Conservation (phyloP, 1,284 basidiomycete genomes). For the Trametes sp. region DNA sequence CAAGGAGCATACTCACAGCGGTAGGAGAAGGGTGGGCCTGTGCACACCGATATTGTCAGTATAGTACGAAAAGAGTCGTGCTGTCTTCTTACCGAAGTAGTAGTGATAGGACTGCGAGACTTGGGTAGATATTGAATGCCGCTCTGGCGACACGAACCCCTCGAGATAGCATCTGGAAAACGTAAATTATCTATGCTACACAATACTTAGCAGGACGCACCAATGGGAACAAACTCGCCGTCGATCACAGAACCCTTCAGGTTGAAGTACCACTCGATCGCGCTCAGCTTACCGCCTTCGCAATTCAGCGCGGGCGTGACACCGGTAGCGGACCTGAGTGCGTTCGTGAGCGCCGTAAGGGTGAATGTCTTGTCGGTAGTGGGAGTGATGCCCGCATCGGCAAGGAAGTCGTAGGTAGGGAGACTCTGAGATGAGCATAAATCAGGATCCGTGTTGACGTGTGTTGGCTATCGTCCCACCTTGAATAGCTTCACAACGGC, state of each 20-base stretch:
- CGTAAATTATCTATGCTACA: not conserved
- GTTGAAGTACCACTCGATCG: slow-evolving; percentile 72
- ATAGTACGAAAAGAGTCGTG: too few species aligned
- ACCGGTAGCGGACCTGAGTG: slow-evolving; percentile 61
- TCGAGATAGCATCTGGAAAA: slow-evolving; percentile 55
- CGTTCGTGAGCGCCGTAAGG: slow-evolving; percentile 61
- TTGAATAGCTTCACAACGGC: slow-evolving; percentile 70
- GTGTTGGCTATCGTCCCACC: slow-evolving; percentile 41
- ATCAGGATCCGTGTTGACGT: not conserved
- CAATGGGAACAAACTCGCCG: slow-evolving; percentile 64
- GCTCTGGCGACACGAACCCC: slow-evolving; percentile 57
- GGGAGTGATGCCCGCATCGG: slow-evolving; percentile 73
- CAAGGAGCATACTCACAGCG: too few species aligned
- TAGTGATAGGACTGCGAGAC: slow-evolving; percentile 37
- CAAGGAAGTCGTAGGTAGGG: slow-evolving; percentile 76
- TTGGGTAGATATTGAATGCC: slow-evolving; percentile 71
- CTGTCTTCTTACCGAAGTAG: not conserved
- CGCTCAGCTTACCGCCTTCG: slow-evolving; percentile 51
- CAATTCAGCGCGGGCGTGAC: slow-evolving; percentile 69
- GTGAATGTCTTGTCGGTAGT: slow-evolving; percentile 61
- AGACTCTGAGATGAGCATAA: slow-evolving; percentile 50
- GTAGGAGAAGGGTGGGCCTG: too few species aligned
- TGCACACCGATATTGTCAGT: too few species aligned
- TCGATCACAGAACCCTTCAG: slow-evolving; percentile 69
- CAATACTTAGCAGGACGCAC: slow-evolving; percentile 49